Base-by-base conservation (phyloP, 805 yeast genomes). In the Teunomyces aglyptinius region DNA sequence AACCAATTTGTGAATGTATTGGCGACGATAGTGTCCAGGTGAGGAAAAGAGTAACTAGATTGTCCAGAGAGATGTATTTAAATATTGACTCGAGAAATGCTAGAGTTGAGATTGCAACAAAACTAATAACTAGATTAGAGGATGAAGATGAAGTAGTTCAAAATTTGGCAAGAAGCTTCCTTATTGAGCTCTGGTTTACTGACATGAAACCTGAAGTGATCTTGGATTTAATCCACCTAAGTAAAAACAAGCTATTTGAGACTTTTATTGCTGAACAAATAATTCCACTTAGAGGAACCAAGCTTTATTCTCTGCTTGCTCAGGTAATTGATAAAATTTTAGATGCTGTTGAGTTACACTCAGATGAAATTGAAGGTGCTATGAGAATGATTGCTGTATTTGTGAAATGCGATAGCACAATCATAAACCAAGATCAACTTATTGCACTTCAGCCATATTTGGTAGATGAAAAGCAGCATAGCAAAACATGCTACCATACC, bases 341-440 rank as follows among this genome's bases (percentile, higher is more conserved):
- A 33, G 70, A 67, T 16, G 51, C 54, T 35, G 60, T 73, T 5
- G 65, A 75, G 12, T 73, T 67, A 19, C 51, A 51, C 2, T 49
- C 50, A 18, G 56, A 52, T 13, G 12, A 31, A 5, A 61, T 68
- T 7, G 78, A 70, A 44, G 60, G 59, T 7, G 51, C 64, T 3
- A 66, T 82, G 57, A 78, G 76, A 2, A 56, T 87, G 4, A 55
- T 87, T n/a, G 71, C 88, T 0, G 65, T 76, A 1, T 66, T 87
- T 38, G 80, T 83, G 0, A 77, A 75, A 40, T 73, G 81, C 46
- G 77, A 78, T 43, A 75, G 77, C 0, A 57, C 69, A 1, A 70
- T 86, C 34, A 71, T 89, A 18, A 68, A 76, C 0, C 91, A 84
- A 52, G 86, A 85, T 43, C 89, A 86, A 50, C 69, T 89, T 19